Evolutionary conservation across 208 protist species (phyloP), one percentile per base, ranked within the genome.

Genomic region (Leishmania major): DNA sequence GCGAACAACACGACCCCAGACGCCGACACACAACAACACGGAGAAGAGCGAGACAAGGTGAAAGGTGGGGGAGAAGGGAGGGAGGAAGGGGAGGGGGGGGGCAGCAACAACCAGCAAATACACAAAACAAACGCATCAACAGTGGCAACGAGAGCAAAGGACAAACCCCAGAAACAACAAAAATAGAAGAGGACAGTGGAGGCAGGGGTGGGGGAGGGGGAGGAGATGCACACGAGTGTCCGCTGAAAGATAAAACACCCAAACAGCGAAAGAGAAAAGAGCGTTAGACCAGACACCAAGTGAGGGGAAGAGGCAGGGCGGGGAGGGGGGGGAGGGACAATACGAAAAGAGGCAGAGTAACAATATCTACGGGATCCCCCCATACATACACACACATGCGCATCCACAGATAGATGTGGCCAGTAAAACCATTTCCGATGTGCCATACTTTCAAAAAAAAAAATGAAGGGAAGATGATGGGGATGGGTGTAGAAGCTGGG

Each of bases 101-200:
- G 49, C 25, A 72, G 55, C 31, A 59, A 40, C 57, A 35, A 49
- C 75, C 35, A 43, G 19, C 3, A 69, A 79, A 49, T 28, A 28
- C 49, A 35, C 45, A 79, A 83, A 83, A 47, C 40, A 80, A 31
- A 72, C 72, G 66, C 81, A 37, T 45, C 40, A 49, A 70, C 69
- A 45, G 53, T 79, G 75, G 15, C 70, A 31, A 70, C 28, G 22
- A 49, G 70, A 82, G 35, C 25, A 17, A 47, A 37, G 13, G 13
- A 43, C 47, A 31, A 62, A 3, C 47, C 1, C 22, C 51, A 62
- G 60, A n/a, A 15, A 37, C 37, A 37, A 37, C 37, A 37, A 37
- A 37, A 37, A 37, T 37, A 37, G 37, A 13, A n/a, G 28, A 73
- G 22, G 51, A 2, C 2, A 73, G 69, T 17, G n/a, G 43, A 15